phyloP scores from a whole-genome alignment of 1,139 yeast genomes.

The Taiozyma sp. region DNA sequence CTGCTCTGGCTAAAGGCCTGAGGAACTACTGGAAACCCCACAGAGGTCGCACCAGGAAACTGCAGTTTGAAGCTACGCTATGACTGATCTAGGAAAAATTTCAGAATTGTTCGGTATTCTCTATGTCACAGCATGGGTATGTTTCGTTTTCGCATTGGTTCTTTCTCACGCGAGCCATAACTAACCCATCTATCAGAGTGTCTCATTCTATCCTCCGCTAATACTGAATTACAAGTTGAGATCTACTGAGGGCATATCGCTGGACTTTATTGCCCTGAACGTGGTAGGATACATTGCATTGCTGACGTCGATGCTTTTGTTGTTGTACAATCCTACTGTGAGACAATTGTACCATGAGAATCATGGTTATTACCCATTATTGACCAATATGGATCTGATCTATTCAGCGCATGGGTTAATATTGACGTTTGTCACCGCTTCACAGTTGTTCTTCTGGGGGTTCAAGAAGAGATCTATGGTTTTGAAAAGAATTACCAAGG shows the following conservation, averaged over 20 bases:
- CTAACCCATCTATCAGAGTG: slow-evolving; percentile 24
- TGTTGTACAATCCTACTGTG: slow-evolving; percentile 28
- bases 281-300: slow-evolving; percentile 39
- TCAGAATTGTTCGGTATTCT: slow-evolving; percentile 18
- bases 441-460: slow-evolving; percentile 31
- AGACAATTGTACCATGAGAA: slow-evolving; percentile 24
- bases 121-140: slow-evolving; percentile 24
- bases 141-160: slow-evolving; percentile 3
- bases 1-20: background rate
- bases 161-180: slow-evolving; percentile 1
- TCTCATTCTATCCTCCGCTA: slow-evolving; percentile 43
- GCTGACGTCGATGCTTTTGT: slow-evolving; percentile 33
- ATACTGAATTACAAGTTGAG: slow-evolving; percentile 31
- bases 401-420: slow-evolving; percentile 41
- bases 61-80: background rate
- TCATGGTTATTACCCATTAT: slow-evolving; percentile 32
- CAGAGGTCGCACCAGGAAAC: background rate
- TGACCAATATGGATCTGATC: slow-evolving; percentile 37
- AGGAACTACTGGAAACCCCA: background rate
- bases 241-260: slow-evolving; percentile 41
- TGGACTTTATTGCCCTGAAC: slow-evolving; percentile 39
- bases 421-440: slow-evolving; percentile 31
- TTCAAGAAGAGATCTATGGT: slow-evolving; percentile 17
- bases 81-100: slow-evolving; percentile 1
- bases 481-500: slow-evolving; percentile 13